Conservation (phyloP, 2,329 filamentous ascomycete genomes). For the Colletotrichum brevisporum region DNA sequence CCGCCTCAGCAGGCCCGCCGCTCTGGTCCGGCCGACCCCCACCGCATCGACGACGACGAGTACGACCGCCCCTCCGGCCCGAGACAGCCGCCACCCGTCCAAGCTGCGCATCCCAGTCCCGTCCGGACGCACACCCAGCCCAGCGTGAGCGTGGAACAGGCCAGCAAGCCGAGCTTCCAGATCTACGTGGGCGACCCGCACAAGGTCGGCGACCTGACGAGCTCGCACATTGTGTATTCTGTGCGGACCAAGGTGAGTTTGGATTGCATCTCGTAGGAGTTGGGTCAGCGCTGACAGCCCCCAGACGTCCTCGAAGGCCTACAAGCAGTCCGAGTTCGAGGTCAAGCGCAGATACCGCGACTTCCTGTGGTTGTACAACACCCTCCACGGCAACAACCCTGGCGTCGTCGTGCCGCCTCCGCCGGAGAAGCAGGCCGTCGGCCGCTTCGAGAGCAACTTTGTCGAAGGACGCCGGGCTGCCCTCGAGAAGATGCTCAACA, state of each 20-base stretch:
- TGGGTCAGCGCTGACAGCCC: slow-evolving; percentile 38
- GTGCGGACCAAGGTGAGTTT: slow-evolving; percentile 86
- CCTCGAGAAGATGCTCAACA: slow-evolving; percentile 98
- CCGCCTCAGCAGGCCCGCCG: slow-evolving; percentile 57
- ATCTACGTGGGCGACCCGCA: slow-evolving; percentile 96
- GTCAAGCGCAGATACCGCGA: slow-evolving; percentile 96
- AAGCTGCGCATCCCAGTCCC: slow-evolving; percentile 67
- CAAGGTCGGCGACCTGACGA: slow-evolving; percentile 97
- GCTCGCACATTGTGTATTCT: slow-evolving; percentile 97
- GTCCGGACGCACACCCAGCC: slow-evolving; percentile 72
- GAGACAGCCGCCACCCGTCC: slow-evolving; percentile 76
- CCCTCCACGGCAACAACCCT: slow-evolving; percentile 93
- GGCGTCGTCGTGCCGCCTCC: slow-evolving; percentile 96
- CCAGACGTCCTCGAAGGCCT: slow-evolving; percentile 95
- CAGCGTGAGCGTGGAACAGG: slow-evolving; percentile 92
- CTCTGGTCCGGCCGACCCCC: slow-evolving; percentile 66
- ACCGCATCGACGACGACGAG: slow-evolving; percentile 79
- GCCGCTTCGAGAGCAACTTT: slow-evolving; percentile 96
- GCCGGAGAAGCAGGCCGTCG: slow-evolving; percentile 97
- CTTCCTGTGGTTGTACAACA: slow-evolving; percentile 97
- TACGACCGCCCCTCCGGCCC: slow-evolving; percentile 64
- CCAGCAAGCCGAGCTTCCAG: slow-evolving; percentile 90
- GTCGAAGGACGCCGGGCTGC: slow-evolving; percentile 93
- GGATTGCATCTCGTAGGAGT: slow-evolving; percentile 11
- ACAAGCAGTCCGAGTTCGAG: slow-evolving; percentile 91